Conservation (phyloP, 305 asterid genomes). For the Solanum hybrid region DNA sequence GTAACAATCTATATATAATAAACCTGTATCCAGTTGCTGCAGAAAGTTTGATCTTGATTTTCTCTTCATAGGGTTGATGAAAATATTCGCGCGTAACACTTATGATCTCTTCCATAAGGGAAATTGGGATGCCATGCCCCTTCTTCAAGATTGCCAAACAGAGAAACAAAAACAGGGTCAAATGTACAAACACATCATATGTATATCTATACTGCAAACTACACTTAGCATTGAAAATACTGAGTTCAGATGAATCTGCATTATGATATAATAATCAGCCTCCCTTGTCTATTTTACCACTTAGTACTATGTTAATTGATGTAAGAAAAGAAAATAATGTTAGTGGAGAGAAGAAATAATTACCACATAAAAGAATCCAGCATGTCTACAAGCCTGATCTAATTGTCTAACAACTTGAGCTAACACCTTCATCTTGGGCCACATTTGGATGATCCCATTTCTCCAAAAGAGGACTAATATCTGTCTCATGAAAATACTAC, state of each 20-base stretch:
- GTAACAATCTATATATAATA: background rate
- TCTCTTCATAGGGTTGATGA: constrained; percentile 55
- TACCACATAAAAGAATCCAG: constrained; percentile 85
- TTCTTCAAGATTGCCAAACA: constrained; percentile 22
- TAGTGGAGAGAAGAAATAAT: background rate
- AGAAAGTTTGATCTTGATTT: constrained; percentile 49
- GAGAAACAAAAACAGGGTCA: background rate
- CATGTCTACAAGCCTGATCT: constrained; percentile 66
- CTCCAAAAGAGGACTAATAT: constrained; percentile 53
- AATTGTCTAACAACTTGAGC: constrained; percentile 52
- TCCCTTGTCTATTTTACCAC: background rate
- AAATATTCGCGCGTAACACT: constrained; percentile 41
- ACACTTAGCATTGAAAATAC: background rate
- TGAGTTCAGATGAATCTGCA: background rate
- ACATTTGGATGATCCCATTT: constrained; percentile 66
- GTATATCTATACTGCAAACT: background rate
- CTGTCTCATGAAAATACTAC: constrained; percentile 18
- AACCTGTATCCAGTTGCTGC: constrained; percentile 73
- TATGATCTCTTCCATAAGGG: constrained; percentile 49
- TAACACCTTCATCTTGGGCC: constrained; percentile 42
- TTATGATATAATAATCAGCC: background rate
- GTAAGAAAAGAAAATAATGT: background rate
- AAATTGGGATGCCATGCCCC: constrained; percentile 79
- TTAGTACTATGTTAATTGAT: background rate
- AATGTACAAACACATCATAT: background rate